Base-by-base conservation (phyloP, 768 basidiomycete genomes). In the Lepiota venenata region DNA sequence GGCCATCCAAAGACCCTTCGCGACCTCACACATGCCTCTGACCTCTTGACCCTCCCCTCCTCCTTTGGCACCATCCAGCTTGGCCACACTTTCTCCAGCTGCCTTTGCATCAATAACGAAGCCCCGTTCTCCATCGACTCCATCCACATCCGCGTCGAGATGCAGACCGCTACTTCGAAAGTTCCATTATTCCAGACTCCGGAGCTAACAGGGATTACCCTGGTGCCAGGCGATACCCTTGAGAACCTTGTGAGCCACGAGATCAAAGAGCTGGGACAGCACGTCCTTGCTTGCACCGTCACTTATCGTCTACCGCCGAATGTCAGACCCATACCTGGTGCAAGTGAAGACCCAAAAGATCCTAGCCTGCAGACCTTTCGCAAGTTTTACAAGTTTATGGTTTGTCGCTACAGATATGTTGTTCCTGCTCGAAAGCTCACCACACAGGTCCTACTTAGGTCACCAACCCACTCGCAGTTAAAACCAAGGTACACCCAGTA, bases 381-480 rank as follows among this genome's bases (percentile, higher is more conserved):
- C 48, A 91, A 93, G 66, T 94, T 91, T 70, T 93, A 94, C 72
- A 94, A 93, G 65, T 96, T 95, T 69, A 82, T 82, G 46, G 92
- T 95, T 64, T 66, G 88, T 79, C 22, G 15, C 41, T 41, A 38
- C 42, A 36, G 29, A 12, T 39, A 37, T 27, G 25, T 39, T 45
- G 15, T 14, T 20, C 43, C 32, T 5, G 37, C 43, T 39, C 21
- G 4, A 44, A 41, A 40, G 44, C 38, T 50, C 36, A 52, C 36
- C 27, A 39, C 10, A n/a, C 44, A 5, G 42, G n/a, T 40, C 18
- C 18, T 53, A 45, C 14, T n/a, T 60, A 96, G 92, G 93, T 94
- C 21, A 88, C 86, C n/a, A 95, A 96, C 60, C 95, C 95, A 1
- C 74, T 98, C 12, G 92, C 92, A 0, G 94, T 98, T 55, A 96